phyloP scores from a whole-genome alignment of 2,329 filamentous ascomycete genomes.

The Pseudodiploospora longispora region DNA sequence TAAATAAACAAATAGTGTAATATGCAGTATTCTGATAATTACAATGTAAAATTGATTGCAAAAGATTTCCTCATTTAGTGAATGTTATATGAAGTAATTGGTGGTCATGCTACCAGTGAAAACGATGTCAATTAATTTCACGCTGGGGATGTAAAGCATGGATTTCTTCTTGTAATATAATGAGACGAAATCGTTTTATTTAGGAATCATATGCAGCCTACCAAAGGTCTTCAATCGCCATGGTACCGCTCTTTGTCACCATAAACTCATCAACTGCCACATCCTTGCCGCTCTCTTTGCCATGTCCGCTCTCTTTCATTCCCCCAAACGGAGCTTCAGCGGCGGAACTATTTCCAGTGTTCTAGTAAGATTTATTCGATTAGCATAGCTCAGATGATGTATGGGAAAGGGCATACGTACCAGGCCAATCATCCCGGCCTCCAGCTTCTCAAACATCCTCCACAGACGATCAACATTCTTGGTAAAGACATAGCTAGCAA shows the following conservation, averaged over 20 bases:
- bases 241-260: conserved; percentile 36
- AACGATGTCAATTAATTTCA: too few relatives aligned
- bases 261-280: conserved; percentile 39
- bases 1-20: too few relatives aligned
- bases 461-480: conserved; percentile 32
- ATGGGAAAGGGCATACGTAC: conserved; percentile 16
- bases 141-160: too few relatives aligned
- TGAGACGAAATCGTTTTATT: too few relatives aligned
- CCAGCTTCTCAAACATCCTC: conserved; percentile 39
- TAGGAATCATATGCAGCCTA: neutral
- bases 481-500: conserved; percentile 66
- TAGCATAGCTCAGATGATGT: neutral
- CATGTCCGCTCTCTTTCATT: conserved; percentile 39
- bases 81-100: too few relatives aligned
- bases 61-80: too few relatives aligned
- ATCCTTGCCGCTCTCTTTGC: conserved; percentile 41
- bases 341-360: conserved; percentile 31
- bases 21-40: too few relatives aligned
- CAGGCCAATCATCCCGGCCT: conserved; percentile 32
- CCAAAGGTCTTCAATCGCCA: conserved; percentile 26
- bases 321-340: conserved; percentile 39
- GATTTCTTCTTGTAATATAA: too few relatives aligned
- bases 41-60: too few relatives aligned
- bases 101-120: too few relatives aligned
- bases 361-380: conserved; percentile 16